Evolutionary conservation across 2,329 filamentous ascomycete genomes (phyloP), one percentile per base, ranked within the genome.

Genomic region (Rutstroemia sp.): DNA sequence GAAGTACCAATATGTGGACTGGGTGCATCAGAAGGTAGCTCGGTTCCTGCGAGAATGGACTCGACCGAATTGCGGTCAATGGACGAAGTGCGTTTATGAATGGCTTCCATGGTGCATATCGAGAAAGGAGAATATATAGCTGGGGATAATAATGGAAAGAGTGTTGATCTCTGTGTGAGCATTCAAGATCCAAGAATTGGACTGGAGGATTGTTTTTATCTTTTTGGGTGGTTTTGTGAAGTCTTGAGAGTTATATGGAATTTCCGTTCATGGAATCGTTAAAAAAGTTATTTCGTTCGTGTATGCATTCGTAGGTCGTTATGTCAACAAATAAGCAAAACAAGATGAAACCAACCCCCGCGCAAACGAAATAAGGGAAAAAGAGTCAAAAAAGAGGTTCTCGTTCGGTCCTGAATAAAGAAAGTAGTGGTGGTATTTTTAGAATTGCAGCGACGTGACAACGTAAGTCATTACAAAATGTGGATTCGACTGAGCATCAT

Each of bases 61-160:
- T 66, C 61, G 44, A 68, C 57, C 36, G 66, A 65, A 46, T 58
- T 63, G 23, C 55, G 62, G 57, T 67, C 65, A 56, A 67, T 63
- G 12, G 65, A 67, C 38, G 61, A 64, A 55, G 57, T 57, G 59
- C 65, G 60, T 38, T 58, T 57, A 54, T 62, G 62, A 52, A 63
- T 61, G 40, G 57, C 58, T 51, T 62, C 63, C 67, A 69, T 69
- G 51, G 56, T 59, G 63, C 66, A 65, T 66, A 61, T 61, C 59
- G 59, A 63, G 48, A 60, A 58, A 45, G 10, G 38, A 48, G 47
- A 54, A 23, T 23, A 17, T 40, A 54, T 48, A 48, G 48, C 48
- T 64, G 54, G 56, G 61, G 61, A 38, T 25, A 53, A 52, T 39
- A 61, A 54, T 45, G 62, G 58, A 54, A 62, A 59, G 42, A 52